Conservation (phyloP, 2,329 filamentous ascomycete species). For the Colletotrichum sp. region DNA sequence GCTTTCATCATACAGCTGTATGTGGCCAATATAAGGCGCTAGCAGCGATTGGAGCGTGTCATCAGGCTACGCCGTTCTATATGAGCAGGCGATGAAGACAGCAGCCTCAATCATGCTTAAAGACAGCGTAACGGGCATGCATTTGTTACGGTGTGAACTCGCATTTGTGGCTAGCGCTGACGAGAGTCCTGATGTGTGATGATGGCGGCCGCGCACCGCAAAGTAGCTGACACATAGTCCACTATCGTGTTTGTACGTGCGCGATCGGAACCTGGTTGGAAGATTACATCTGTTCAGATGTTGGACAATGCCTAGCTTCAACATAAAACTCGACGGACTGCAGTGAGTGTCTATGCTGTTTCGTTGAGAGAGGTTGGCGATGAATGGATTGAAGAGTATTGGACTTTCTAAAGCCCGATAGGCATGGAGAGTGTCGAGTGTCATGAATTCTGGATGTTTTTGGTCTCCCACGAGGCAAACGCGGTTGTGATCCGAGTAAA, state of each 20-base stretch:
- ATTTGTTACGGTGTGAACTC: accelerated
- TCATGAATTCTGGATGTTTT: neutral
- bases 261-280: neutral
- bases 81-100: neutral
- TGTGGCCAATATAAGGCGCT: no score
- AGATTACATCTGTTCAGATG: neutral
- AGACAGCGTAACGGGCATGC: neutral
- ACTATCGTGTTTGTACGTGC: neutral
- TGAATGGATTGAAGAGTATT: accelerated
- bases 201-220: neutral
- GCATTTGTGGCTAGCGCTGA: neutral
- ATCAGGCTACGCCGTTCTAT: no score
- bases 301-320: neutral
- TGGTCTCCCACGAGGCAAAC: neutral
- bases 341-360: accelerated
- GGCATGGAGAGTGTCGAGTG: neutral
- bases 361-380: neutral
- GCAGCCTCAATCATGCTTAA: accelerated
- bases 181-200: neutral
- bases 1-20: no score
- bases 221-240: neutral
- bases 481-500: neutral
- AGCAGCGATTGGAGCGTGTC: no score
- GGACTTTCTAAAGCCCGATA: neutral
- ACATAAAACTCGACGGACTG: neutral